Base-by-base conservation (phyloP, 108 stramenopile species). In the Discostella stelligeroides region DNA sequence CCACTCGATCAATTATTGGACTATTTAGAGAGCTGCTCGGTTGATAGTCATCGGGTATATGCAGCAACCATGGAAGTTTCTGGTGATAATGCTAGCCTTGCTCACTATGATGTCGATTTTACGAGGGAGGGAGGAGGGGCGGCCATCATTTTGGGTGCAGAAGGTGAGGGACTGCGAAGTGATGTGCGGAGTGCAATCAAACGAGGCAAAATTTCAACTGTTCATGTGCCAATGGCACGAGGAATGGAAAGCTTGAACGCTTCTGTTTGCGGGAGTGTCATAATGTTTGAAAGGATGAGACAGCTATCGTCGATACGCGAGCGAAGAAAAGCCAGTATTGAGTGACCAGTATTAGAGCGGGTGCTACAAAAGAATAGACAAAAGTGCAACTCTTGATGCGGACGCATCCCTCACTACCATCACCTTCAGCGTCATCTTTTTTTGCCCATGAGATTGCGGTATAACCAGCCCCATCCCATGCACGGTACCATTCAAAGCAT, bases 181-280 rank as follows among this genome's bases (percentile, higher is more conserved):
- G 73, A 73, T 28, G 81, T 95, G 50, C 76, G 87, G 7, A 28
- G 77, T 47, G 83, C 83, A 7, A 63, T 95, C 12, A 20, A 55
- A 51, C 47, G 61, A 48, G 71, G 71, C n/a, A 53, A 53, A 15
- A 73, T 92, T 43, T 60, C 68, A 43, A 80, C 91, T 13, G 86
- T 92, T 13, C 86, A 92, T 64, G 76, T 95, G 43, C 92, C 92
- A 1, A 92, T 95, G 92, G 74, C 84, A 50, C 57, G 70, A n/a
- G 89, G 86, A 4, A 88, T 87, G 30, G 94, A 95, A 82, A 90
- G 89, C 54, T 70, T 95, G 68, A 95, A 95, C 74, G 94, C 90
- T 9, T 92, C 90, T 14, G 75, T 92, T 23, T 89, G 90, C 82
- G 94, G 94, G 11, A 88, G 88, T 68, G 86, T 91, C 5, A 83